Base-by-base conservation (phyloP, 352 stramenopile species). In the Pythium pectinolyticum region DNA sequence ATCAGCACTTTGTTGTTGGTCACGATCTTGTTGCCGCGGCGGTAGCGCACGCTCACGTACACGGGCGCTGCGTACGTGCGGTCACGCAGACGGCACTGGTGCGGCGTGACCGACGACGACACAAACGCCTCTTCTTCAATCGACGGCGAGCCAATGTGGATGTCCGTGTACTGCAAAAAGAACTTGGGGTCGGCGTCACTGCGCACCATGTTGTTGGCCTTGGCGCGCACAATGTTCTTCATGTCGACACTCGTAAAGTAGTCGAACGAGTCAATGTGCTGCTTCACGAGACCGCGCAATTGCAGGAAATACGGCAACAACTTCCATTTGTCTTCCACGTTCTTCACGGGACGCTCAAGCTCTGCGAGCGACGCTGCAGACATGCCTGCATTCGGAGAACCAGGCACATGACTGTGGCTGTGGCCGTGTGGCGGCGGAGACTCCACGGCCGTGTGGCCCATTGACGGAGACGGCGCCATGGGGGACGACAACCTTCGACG, bases 181-280 rank as follows among this genome's bases (percentile, higher is more conserved):
- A 99, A 99, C 70, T 99, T 99, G 20, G 96, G 96, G 81, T 99
- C 96, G 45, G 97, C 85, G 73, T 97, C 90, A 54, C 84, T 95
- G 57, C 89, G 85, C 34, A 98, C 88, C 60, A 92, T 88, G 66
- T 91, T 86, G 70, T 97, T 97, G 47, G 84, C 84, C 76, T 97
- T 92, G 39, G 95, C 92, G 63, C 88, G 88, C 66, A 99, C 96
- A 61, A 99, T 99, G 77, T 99, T 97, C 65, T 98, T 97, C 73
- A 99, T 98, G 74, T 99, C 97, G 1, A 98, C 89, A 66, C 94
- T 94, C 20, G 99, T 97, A 69, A 99, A 99, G 85, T 99, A 97
- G 89, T 99, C 87, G 80, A 98, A 99, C 54, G 96, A 99, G 83
- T 99, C 96, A 74, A 99, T 99, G 78, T 99, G 98, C 75, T 99